Evolutionary conservation across 2,329 filamentous ascomycete species (phyloP).

Genomic region (Colletotrichum lupini): DNA sequence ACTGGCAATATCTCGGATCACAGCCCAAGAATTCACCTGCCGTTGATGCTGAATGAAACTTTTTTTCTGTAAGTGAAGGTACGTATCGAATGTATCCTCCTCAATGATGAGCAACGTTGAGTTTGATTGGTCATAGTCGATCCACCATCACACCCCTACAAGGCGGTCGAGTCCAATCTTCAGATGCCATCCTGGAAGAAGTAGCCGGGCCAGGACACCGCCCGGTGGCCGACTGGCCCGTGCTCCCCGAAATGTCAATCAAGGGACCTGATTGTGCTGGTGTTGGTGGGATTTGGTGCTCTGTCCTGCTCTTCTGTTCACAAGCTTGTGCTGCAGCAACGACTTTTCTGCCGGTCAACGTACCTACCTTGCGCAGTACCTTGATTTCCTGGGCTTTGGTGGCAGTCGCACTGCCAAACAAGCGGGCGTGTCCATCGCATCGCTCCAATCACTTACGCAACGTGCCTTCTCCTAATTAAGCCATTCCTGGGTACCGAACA

Average conservation of each 20-base stretch:
- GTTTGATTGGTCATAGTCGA: neutral
- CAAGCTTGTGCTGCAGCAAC: conserved; percentile 5
- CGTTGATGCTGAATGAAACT: conserved; percentile 34
- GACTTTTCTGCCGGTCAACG: conserved; percentile 14
- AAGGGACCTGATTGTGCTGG: conserved; percentile 10
- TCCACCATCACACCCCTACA: conserved; percentile 4
- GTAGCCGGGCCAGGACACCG: neutral
- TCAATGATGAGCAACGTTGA: neutral
- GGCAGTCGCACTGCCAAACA: conserved; percentile 14
- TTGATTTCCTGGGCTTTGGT: neutral
- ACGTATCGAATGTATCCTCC: conserved; percentile 15
- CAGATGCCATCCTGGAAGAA: neutral
- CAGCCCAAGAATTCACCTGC: conserved; percentile 9
- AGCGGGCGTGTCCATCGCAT: conserved; percentile 26
- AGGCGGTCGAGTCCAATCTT: neutral
- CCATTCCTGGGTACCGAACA: conserved; percentile 24
- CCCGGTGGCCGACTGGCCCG: conserved; percentile 1
- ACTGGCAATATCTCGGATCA: conserved; percentile 2
- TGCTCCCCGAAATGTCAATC: conserved; percentile 1
- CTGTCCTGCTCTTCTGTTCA: neutral
- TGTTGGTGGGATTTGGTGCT: too few relatives aligned
- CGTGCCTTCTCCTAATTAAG: conserved; percentile 31
- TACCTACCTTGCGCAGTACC: neutral
- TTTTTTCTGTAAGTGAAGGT: conserved; percentile 36
- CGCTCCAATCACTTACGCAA: conserved; percentile 33